These are phyloP conservation scores for Cladorrhinum sp. DNA, from an alignment of 2,329 filamentous ascomycete genomes.

Conservation along the genomic window DNA sequence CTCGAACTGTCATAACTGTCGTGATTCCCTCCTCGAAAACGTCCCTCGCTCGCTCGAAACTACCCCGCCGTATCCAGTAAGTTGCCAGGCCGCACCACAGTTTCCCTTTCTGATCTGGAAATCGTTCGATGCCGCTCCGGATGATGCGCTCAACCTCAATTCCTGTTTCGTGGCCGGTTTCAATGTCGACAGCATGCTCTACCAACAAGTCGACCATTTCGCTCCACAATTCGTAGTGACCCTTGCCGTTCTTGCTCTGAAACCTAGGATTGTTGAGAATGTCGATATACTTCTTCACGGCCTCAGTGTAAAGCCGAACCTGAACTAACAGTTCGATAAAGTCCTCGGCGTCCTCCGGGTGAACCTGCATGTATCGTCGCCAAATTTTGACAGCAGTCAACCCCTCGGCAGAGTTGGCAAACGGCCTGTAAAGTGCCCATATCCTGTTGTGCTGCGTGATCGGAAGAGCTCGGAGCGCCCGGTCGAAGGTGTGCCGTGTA, in stretches of 20 bases:
- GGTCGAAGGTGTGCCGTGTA: slow-evolving; percentile 85
- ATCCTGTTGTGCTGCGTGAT: slow-evolving; percentile 94
- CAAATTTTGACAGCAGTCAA: slow-evolving; percentile 90
- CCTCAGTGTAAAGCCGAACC: slow-evolving; percentile 82
- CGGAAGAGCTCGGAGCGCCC: slow-evolving; percentile 84
- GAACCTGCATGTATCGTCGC: slow-evolving; percentile 94
- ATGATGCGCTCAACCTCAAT: slow-evolving; percentile 92
- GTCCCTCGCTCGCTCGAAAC: slow-evolving; percentile 89
- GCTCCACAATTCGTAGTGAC: slow-evolving; percentile 94
- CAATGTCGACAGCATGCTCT: slow-evolving; percentile 80
- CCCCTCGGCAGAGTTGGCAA: slow-evolving; percentile 86
- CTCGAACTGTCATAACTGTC: slow-evolving; percentile 96
- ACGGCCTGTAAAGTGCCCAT: slow-evolving; percentile 87
- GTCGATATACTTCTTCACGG: slow-evolving; percentile 85
- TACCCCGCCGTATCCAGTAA: slow-evolving; percentile 92
- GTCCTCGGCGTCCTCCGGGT: slow-evolving; percentile 91
- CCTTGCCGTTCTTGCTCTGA: slow-evolving; percentile 88
- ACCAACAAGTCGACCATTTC: slow-evolving; percentile 96
- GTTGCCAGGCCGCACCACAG: slow-evolving; percentile 93
- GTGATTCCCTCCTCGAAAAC: slow-evolving; percentile 95
- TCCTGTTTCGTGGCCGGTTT: slow-evolving; percentile 74
- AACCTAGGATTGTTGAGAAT: slow-evolving; percentile 89
- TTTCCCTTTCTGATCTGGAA: slow-evolving; percentile 90
- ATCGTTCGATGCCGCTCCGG: slow-evolving; percentile 83
- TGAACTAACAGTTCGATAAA: slow-evolving; percentile 87